Percentiles rank a stretch among this genome's conserved stretches.
phyloP scores from a whole-genome alignment of 306 rosid species.

The Citrullus colocynthis region DNA sequence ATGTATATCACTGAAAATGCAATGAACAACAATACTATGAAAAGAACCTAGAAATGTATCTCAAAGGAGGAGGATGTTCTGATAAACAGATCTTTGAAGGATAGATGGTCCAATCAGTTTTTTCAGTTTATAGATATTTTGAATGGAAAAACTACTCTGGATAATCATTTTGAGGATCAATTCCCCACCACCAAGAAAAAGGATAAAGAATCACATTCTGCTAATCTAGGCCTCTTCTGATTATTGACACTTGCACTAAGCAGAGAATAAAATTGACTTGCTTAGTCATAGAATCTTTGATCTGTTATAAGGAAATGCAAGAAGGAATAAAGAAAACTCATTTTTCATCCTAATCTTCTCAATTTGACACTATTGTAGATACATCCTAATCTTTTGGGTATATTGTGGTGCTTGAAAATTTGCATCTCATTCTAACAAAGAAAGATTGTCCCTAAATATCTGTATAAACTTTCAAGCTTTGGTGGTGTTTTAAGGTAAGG shows the following conservation, averaged over 20 bases:
- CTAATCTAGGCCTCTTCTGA: neutral
- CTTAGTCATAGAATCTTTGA: neutral
- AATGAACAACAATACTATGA: neutral
- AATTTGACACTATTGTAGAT: neutral
- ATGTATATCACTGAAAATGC: neutral
- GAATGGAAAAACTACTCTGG: neutral
- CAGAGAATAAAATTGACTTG: neutral
- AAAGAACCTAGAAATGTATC: neutral
- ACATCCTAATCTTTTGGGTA: neutral
- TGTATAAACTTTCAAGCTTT: neutral
- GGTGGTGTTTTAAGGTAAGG: neutral
- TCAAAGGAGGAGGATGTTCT: neutral
- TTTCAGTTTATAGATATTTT: neutral
- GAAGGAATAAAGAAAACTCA: neutral
- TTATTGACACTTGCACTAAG: neutral
- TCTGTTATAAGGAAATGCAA: neutral
- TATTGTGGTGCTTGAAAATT: neutral
- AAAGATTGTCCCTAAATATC: neutral
- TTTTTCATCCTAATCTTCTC: neutral
- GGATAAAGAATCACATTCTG: slow-evolving; percentile 20
- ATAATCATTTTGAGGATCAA: neutral
- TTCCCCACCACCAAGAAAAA: slow-evolving; percentile 2
- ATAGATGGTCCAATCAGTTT: neutral
- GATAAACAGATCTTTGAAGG: neutral
- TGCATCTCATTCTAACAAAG: neutral